Evolutionary conservation across 805 yeast species (phyloP), one percentile per base, ranked within the genome.

Genomic region (Pichia manshurica): DNA sequence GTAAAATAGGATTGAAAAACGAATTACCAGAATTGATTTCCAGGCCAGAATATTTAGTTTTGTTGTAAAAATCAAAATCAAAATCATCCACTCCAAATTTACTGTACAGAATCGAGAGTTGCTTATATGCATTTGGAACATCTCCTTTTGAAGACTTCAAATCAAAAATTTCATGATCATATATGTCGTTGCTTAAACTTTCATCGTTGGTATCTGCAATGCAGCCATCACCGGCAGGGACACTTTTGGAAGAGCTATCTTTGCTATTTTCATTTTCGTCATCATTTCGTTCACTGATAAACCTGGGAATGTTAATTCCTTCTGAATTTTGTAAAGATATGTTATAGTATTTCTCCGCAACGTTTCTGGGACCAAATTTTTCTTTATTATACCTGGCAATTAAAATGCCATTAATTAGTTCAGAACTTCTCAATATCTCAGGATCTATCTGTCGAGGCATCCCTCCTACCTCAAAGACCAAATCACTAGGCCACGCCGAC

Each of bases 71-170:
- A 46, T 78, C 82, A 62, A 93, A 91, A 67, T 91, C 96, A 66
- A 93, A 93, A 63, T 89, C 96, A 56, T 84, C 88, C 28, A 93
- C 89, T 23, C 99, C 99, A 64, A 88, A 91, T 57, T 79, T 82
- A 48, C 95, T 85, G 64, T 90, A 91, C 37, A 83, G 76, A 46
- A 91, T 86, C 50, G 83, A 85, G 40, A 87, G 70, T 56, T 81
- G 79, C 36, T 81, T 71, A 67, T 84, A 91, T 32, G 90, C 85
- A 45, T 82, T 82, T 1, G 96, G 96, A 1, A 81, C 72, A 32
- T 66, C 60, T 57, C 75, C 69, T 47, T 67, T 56, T 1, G 54
- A 31, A 2, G 66, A 54, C 21, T 59, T 66, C 42, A 56, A 62
- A 10, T 62, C 68, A 40, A 71, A 71, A 0, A 61, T 52, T 36